Evolutionary conservation across 2,329 filamentous ascomycete genomes (phyloP).

Genomic region (Scytalidium sp.): DNA sequence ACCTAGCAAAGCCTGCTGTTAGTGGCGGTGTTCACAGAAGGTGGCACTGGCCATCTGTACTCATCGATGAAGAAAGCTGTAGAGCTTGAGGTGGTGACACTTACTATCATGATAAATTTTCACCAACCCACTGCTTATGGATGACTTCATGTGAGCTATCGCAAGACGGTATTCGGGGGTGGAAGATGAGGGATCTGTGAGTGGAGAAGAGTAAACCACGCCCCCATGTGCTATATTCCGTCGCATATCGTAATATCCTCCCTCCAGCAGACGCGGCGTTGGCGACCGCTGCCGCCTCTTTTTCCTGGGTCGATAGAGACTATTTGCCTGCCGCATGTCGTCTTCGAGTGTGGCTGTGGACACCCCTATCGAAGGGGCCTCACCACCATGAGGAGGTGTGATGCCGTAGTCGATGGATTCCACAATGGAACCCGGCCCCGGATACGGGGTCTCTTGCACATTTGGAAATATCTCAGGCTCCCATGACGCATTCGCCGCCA

Average conservation of each 20-base stretch:
- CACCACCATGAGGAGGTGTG: background rate
- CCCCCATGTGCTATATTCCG: background rate
- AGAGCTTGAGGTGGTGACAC: background rate
- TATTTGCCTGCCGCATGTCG: background rate
- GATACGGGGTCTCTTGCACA: background rate
- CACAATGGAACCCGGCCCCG: background rate
- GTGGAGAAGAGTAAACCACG: background rate
- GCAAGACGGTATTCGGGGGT: background rate
- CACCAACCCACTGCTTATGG: background rate
- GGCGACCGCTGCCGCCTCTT: background rate
- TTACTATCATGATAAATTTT: background rate
- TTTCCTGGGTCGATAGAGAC: background rate
- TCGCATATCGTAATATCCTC: background rate
- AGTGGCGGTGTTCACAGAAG: too few species aligned
- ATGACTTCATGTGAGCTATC: background rate
- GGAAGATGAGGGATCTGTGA: background rate
- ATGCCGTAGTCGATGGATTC: background rate
- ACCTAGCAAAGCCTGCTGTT: conserved; percentile 13
- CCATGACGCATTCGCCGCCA: background rate
- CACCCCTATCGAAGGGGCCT: background rate
- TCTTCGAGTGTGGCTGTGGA: background rate
- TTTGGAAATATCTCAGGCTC: background rate
- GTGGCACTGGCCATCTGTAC: too few species aligned
- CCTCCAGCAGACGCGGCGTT: background rate
- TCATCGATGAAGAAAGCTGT: background rate